Percentiles rank a stretch among this genome's conserved stretches.
Evolutionary conservation across 176 grass and related monocot species (phyloP).

Genomic region (Chloris gayana): DNA sequence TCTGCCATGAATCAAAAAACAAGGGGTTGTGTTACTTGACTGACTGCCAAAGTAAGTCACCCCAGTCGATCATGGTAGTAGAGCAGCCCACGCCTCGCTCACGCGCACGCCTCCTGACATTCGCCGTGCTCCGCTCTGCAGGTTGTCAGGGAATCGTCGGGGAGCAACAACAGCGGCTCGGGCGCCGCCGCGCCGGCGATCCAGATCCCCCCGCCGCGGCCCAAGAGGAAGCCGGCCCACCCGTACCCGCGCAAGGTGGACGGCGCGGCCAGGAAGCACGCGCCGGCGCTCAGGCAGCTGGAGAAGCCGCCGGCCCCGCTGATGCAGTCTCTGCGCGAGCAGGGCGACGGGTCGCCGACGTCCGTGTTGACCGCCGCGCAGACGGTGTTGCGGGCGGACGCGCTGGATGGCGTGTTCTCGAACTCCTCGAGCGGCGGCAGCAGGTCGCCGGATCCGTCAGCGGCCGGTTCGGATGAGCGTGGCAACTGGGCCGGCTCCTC

Average conservation of each 20-base stretch:
- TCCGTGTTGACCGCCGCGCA: constrained; percentile 61
- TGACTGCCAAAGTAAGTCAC: constrained; percentile 50
- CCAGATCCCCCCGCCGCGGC: constrained; percentile 90
- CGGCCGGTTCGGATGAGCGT: constrained; percentile 41
- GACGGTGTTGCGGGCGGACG: constrained; percentile 18
- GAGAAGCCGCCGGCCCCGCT: constrained; percentile 39
- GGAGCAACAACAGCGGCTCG: constrained; percentile 15
- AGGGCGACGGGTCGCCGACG: constrained; percentile 70
- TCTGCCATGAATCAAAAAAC: constrained; percentile 40
- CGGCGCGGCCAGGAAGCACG: constrained; percentile 36
- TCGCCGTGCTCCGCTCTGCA: constrained; percentile 31
- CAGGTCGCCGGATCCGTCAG: constrained; percentile 44
- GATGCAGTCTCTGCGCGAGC: constrained; percentile 45
- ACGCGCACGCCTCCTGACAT: constrained; percentile 4
- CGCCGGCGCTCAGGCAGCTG: constrained; percentile 44
- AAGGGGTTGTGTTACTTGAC: constrained; percentile 53
- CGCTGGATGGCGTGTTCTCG: neutral
- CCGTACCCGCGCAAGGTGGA: constrained; percentile 87
- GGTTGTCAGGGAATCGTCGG: constrained; percentile 66
- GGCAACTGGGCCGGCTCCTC: constrained; percentile 45
- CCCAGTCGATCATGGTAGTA: constrained; percentile 37
- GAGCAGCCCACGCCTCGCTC: constrained; percentile 4
- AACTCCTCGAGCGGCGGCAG: constrained; percentile 34
- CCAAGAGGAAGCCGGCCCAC: constrained; percentile 79
- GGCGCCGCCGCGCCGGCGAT: constrained; percentile 42